phyloP scores from a whole-genome alignment of 345 rosid species.

The Triadica sebifera region DNA sequence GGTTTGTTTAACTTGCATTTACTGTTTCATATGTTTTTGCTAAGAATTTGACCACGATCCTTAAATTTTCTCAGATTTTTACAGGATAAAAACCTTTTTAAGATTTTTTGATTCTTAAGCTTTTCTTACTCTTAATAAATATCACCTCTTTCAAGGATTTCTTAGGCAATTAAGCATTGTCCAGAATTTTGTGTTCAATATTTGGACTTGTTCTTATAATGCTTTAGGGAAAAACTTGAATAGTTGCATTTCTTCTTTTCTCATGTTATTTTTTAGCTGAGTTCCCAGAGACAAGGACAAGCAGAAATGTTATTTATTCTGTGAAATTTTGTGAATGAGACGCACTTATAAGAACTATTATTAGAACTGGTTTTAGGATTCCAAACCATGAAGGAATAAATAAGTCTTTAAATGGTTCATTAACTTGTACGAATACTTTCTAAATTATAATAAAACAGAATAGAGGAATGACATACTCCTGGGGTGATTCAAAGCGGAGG shows the following conservation, averaged over 20 bases:
- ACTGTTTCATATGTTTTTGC: neutral
- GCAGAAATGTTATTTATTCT: neutral
- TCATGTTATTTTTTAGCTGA: neutral
- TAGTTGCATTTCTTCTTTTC: neutral
- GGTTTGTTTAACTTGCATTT: constrained; percentile 42
- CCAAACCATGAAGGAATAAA: constrained; percentile 5
- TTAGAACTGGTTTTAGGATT: neutral
- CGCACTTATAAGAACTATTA: neutral
- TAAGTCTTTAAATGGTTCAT: neutral
- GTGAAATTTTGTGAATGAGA: neutral
- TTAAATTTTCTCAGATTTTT: neutral
- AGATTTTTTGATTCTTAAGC: neutral
- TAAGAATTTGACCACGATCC: neutral
- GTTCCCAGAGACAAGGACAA: neutral
- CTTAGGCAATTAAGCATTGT: neutral
- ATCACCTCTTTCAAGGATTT: neutral
- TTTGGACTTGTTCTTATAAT: neutral
- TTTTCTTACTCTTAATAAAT: neutral
- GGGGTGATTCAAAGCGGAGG: constrained; percentile 32
- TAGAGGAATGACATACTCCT: constrained; percentile 45
- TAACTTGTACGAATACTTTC: constrained; percentile 9
- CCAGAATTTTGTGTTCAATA: neutral
- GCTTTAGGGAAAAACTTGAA: neutral
- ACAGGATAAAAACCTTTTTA: neutral
- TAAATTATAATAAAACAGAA: constrained; percentile 39